Evolutionary conservation across 371 early-diverging fungal species (phyloP).

Genomic region (Rhizopus microsporus): DNA sequence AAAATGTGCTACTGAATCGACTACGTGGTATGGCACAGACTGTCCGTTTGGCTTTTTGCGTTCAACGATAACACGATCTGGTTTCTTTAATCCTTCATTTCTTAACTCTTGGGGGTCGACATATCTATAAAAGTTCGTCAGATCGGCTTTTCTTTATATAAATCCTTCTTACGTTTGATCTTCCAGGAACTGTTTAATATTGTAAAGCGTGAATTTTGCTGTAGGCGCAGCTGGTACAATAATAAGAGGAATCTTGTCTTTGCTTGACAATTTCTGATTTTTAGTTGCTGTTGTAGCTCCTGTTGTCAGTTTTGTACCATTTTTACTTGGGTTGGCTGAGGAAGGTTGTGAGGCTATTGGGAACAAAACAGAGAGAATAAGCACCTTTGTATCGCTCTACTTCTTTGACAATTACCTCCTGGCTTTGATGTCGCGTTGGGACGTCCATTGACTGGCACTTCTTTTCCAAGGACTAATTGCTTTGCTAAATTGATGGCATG

Average conservation of each 20-base stretch:
- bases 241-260: constrained; percentile 75
- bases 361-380: constrained; percentile 3
- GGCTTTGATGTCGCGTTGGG: constrained; percentile 13
- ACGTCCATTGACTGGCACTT: constrained; percentile 9
- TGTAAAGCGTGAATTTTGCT: constrained; percentile 81
- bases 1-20: constrained; percentile 72
- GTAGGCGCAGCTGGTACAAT: constrained; percentile 87
- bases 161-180: constrained; percentile 57
- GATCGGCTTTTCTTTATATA: background rate
- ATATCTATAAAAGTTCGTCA: constrained; percentile 44
- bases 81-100: constrained; percentile 66
- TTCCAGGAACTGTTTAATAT: constrained; percentile 79
- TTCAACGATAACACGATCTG: constrained; percentile 59
- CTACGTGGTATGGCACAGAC: constrained; percentile 62
- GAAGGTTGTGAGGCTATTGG: constrained; percentile 8
- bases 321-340: constrained; percentile 5
- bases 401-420: background rate
- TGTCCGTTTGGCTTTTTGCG: constrained; percentile 52
- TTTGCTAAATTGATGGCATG: constrained; percentile 25
- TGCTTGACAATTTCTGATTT: constrained; percentile 19
- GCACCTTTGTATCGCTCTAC: background rate
- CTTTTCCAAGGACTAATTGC: constrained; percentile 23
- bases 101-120: constrained; percentile 65
- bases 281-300: constrained; percentile 8
- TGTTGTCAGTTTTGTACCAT: background rate